Conservation (phyloP, 2,329 filamentous ascomycete species). For the Diatrype stigma region DNA sequence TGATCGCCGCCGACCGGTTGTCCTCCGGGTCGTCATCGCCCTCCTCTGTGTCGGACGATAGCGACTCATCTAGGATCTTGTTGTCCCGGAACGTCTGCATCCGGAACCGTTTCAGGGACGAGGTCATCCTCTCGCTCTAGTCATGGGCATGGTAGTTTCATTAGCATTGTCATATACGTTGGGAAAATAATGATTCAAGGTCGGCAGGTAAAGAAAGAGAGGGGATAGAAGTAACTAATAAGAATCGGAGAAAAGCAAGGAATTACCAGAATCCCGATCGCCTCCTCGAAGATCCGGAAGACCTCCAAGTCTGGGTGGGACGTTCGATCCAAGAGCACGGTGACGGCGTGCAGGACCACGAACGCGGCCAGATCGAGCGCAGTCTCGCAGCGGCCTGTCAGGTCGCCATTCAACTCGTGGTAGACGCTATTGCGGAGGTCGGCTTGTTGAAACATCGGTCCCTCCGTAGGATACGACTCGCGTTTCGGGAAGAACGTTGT, state of each 20-base stretch:
- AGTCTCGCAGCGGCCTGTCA: constrained; percentile 58
- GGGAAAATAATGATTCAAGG: too few species aligned
- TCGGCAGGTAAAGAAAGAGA: too few species aligned
- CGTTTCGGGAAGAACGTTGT: constrained; percentile 53
- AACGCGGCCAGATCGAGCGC: constrained; percentile 59
- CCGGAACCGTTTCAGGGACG: constrained; percentile 58
- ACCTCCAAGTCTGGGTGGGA: constrained; percentile 59
- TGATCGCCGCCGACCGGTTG: constrained; percentile 36
- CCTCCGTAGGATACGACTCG: constrained; percentile 51
- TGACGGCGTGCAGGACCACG: constrained; percentile 58
- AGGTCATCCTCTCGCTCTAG: constrained; percentile 59
- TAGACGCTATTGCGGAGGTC: constrained; percentile 62
- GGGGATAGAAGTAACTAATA: too few species aligned
- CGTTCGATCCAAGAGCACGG: constrained; percentile 55
- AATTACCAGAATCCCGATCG: constrained; percentile 56
- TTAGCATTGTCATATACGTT: too few species aligned
- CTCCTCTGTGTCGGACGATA: constrained; percentile 6
- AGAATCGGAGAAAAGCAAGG: too few species aligned
- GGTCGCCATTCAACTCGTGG: constrained; percentile 61
- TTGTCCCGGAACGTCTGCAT: constrained; percentile 51
- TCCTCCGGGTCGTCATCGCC: constrained; percentile 37
- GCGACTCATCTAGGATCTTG: constrained; percentile 33
- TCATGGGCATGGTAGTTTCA: neutral
- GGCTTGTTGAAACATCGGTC: constrained; percentile 54
- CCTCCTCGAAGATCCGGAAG: constrained; percentile 63